Base-by-base conservation (phyloP, 495 filamentous ascomycete species). In the Hyaloscypha finlandica region DNA sequence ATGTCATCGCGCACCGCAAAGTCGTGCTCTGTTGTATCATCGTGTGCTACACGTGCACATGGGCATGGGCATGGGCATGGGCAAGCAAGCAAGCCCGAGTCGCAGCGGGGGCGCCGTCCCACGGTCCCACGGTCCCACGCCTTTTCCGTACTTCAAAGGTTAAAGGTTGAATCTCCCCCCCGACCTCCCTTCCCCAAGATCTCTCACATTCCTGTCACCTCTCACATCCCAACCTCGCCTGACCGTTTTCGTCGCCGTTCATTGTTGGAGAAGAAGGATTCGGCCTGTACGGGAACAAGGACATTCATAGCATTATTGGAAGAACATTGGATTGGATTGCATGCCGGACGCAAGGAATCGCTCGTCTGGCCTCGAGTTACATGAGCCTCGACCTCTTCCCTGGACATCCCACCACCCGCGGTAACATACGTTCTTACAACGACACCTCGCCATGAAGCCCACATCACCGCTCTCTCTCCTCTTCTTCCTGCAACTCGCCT, bases 381-480 rank as follows among this genome's bases (percentile, higher is more conserved):
- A 45, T 12, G 3, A 19, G 3, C 14, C 42, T 45, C 42, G 3
- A 48, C 42, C 42, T 48, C 42, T 14, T 4, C 42, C 16, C 16
- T 25, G 1, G 25, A 25, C 25, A 29, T 16, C 12, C 3, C 33
- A 53, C 35, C 32, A 32, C 51, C 16, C 31, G 6, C 30, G 12
- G 31, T 30, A 37, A 37, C 35, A 6, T 6, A 59, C n/a, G 31
- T 65, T 32, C 29, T 33, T 33, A 51, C 39, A 60, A 39, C 22
- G 4, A 6, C 32, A 20, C 22, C 37, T 54, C 65, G 67, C 61
- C 29, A 73, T 73, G 70, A 68, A 65, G 65, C 65, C 65, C 20
- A 61, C 70, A 48, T 72, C 66, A 48, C 45, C 65, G 14, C 35
- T 68, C 31, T 70, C 68, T 2, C 68, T 70, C n/a, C 33, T 73